Evolutionary conservation across 129 eudicot species (phyloP).

Genomic region (Flaveria bidentis): DNA sequence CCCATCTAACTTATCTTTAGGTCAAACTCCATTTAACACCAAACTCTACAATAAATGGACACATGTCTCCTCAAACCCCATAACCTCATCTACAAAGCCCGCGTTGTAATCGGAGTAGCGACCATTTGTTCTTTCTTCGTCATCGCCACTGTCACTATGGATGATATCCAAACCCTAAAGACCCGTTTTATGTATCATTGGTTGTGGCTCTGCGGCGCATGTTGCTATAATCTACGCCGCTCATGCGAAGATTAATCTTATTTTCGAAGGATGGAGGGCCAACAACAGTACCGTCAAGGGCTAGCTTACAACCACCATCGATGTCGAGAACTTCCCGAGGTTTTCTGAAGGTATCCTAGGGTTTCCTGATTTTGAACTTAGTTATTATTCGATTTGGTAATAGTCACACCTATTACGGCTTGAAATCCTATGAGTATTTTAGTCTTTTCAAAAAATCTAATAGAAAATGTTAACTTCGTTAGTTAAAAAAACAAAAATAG

Average conservation of each 20-base stretch:
- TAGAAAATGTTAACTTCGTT: too few relatives aligned
- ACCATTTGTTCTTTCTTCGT: constrained; percentile 37
- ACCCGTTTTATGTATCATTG: constrained; percentile 82
- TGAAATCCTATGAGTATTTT: too few relatives aligned
- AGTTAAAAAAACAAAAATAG: too few relatives aligned
- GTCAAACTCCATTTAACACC: constrained; percentile 9
- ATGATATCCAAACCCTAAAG: constrained; percentile 43
- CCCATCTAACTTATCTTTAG: too few relatives aligned
- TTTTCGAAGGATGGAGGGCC: constrained; percentile 98
- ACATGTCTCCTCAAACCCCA: constrained; percentile 39
- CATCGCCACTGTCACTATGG: constrained; percentile 53
- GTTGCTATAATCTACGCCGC: too few relatives aligned
- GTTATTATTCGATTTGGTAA: constrained; percentile 52
- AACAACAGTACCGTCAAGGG: constrained; percentile 95
- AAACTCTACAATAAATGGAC: constrained; percentile 3
- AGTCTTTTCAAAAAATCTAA: too few relatives aligned
- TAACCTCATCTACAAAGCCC: constrained; percentile 40
- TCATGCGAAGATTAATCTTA: constrained; percentile 44
- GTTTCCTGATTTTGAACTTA: constrained; percentile 62
- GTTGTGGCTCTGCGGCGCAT: constrained; percentile 76
- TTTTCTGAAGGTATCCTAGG: constrained; percentile 83
- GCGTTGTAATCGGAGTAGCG: constrained; percentile 39
- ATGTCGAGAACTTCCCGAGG: constrained; percentile 58
- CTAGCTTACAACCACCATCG: constrained; percentile 89
- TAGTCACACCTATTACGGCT: too few relatives aligned